These are phyloP conservation scores for Epichloe brachyelytri DNA, from an alignment of 2,329 filamentous ascomycete species.

Conservation along the genomic window DNA sequence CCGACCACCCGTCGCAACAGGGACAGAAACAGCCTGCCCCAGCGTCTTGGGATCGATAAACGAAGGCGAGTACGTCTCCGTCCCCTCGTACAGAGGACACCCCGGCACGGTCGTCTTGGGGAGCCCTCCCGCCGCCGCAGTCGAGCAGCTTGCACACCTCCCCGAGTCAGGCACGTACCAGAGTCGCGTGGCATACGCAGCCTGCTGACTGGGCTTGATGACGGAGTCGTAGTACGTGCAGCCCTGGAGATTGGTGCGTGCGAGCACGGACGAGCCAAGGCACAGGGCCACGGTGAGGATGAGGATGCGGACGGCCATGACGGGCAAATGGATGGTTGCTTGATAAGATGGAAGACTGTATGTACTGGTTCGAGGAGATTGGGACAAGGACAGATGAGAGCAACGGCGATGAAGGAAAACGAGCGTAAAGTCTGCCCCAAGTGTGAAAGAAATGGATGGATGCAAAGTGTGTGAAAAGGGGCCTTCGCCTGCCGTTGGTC, in stretches of 20 bases:
- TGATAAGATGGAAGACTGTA: too few species aligned
- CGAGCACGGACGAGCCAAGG: constrained; percentile 21
- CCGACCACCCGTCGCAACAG: too few species aligned
- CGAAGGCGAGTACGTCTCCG: constrained; percentile 37
- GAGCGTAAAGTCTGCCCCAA: too few species aligned
- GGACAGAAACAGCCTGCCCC: constrained; percentile 3
- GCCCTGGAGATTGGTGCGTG: constrained; percentile 32
- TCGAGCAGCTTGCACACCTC: constrained; percentile 52
- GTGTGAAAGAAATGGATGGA: too few species aligned
- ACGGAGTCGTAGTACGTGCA: constrained; percentile 29
- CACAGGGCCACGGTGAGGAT: constrained; percentile 15
- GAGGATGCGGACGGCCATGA: constrained; percentile 15
- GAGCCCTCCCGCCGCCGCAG: constrained; percentile 54
- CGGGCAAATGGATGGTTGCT: not conserved
- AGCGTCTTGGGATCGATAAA: constrained; percentile 28
- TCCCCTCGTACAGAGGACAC: constrained; percentile 42
- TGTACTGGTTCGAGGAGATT: too few species aligned
- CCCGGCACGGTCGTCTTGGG: constrained; percentile 51
- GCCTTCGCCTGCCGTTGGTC: not conserved
- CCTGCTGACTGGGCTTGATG: constrained; percentile 14
- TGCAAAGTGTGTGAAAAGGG: not conserved
- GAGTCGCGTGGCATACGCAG: constrained; percentile 32
- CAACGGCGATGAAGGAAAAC: too few species aligned
- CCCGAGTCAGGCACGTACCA: constrained; percentile 49
- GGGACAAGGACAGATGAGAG: too few species aligned